A percentile compares a stretch with the other conserved stretches of the same genome.
These are phyloP conservation scores for Rhodotorula mucilaginosa DNA, from an alignment of 1,284 basidiomycete species.

Conservation along the genomic window DNA sequence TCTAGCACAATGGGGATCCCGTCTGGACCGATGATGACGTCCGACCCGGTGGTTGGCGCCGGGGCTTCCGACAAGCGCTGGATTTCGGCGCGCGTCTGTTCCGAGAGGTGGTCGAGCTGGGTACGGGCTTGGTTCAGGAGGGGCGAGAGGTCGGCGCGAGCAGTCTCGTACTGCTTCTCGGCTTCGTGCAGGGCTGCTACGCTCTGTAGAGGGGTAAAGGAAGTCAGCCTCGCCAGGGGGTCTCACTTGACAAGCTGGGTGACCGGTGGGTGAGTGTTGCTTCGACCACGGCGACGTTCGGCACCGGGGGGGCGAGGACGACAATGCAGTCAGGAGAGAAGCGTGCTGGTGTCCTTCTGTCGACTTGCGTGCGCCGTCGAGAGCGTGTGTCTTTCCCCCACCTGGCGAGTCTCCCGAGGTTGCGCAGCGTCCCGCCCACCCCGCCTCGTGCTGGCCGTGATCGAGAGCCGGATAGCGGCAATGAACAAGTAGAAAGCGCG, in stretches of 20 bases:
- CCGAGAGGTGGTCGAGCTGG: constrained; percentile 31
- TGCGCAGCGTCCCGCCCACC: neutral
- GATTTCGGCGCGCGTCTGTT: constrained; percentile 39
- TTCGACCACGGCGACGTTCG: neutral
- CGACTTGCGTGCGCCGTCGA: neutral
- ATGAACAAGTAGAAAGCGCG: neutral
- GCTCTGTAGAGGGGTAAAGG: neutral
- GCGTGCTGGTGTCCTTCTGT: neutral
- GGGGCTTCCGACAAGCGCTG: constrained; percentile 30
- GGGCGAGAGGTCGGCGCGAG: constrained; percentile 42
- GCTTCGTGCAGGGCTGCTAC: constrained; percentile 28
- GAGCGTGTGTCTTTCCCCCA: neutral
- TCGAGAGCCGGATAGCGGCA: no score
- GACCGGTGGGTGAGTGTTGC: neutral
- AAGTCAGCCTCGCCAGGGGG: neutral
- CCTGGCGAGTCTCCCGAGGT: neutral
- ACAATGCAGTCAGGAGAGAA: neutral
- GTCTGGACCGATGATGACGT: constrained; percentile 40
- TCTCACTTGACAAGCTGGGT: neutral
- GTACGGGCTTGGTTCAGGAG: constrained; percentile 32
- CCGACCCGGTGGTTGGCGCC: constrained; percentile 6
- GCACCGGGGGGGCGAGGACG: no score
- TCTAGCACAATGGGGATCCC: constrained; percentile 39
- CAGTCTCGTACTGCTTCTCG: constrained; percentile 35
- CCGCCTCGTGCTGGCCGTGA: neutral